Evolutionary conservation across 345 rosid species (phyloP).

Genomic region (Psidium guajava): DNA sequence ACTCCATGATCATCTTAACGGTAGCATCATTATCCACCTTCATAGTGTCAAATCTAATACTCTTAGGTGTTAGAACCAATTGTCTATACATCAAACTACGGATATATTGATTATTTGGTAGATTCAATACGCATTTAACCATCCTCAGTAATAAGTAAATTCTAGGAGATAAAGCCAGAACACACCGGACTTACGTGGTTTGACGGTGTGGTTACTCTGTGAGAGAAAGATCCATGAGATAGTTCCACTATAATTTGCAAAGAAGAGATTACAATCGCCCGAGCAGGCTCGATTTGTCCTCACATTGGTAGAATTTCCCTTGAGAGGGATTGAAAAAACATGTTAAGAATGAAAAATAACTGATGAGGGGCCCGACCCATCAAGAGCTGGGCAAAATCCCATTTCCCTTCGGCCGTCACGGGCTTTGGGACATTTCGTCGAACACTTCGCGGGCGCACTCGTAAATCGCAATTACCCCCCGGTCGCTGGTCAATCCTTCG

Average conservation of each 20-base stretch:
- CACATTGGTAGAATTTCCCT: not conserved
- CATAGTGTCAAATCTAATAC: too few relatives aligned
- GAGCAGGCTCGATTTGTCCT: not conserved
- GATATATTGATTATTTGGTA: too few relatives aligned
- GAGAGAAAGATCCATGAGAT: not conserved
- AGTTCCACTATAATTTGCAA: fast-evolving
- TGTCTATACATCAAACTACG: too few relatives aligned
- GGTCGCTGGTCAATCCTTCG: not conserved
- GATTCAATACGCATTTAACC: too few relatives aligned
- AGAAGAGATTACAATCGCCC: not conserved
- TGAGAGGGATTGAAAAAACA: not conserved
- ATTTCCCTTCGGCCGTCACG: not conserved
- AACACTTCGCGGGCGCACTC: not conserved
- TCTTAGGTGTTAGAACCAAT: too few relatives aligned
- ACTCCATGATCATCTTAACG: too few relatives aligned
- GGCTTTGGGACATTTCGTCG: not conserved
- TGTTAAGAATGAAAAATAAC: too few relatives aligned
- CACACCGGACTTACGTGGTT: not conserved
- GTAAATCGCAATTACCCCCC: not conserved
- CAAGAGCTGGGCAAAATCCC: not conserved
- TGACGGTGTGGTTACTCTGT: fast-evolving
- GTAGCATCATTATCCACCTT: too few relatives aligned
- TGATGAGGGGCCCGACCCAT: not conserved
- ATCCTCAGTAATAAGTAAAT: too few relatives aligned
- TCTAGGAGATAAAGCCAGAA: too few relatives aligned